phyloP scores from a whole-genome alignment of 768 basidiomycete species.

The Tricholoma terreum region DNA sequence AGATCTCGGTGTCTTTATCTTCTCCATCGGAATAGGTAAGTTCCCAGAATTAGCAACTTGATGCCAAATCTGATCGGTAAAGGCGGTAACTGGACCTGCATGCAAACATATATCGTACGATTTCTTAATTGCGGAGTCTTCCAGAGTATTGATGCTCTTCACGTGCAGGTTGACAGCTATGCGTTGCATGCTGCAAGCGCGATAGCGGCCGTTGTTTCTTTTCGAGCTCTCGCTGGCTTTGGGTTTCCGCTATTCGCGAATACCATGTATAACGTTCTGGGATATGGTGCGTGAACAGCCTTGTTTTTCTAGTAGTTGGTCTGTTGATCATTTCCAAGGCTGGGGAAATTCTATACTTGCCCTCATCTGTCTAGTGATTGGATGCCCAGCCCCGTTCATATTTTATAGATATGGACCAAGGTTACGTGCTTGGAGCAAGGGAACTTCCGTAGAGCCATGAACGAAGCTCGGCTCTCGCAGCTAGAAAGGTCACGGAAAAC shows the following conservation, averaged over 20 bases:
- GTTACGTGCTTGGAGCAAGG: constrained; percentile 36
- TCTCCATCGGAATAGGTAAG: constrained; percentile 46
- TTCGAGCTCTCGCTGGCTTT: constrained; percentile 58
- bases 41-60: background rate
- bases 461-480: background rate
- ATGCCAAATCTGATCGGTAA: background rate
- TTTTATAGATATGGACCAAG: constrained; percentile 38
- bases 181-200: constrained; percentile 66
- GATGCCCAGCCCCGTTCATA: constrained; percentile 47
- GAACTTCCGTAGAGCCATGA: constrained; percentile 30
- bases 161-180: constrained; percentile 72
- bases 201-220: constrained; percentile 52
- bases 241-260: constrained; percentile 65
- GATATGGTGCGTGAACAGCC: constrained; percentile 30
- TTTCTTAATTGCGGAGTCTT: constrained; percentile 16
- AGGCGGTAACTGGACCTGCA: constrained; percentile 41
- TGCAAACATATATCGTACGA: constrained; percentile 57
- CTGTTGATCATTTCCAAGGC: constrained; percentile 29
- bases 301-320: background rate
- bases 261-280: constrained; percentile 50
- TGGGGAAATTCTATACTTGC: constrained; percentile 59
- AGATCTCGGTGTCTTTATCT: constrained; percentile 43
- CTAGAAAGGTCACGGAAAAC: no score
- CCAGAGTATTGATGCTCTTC: constrained; percentile 21
- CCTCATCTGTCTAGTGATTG: constrained; percentile 45